Evolutionary conservation across 768 basidiomycete genomes (phyloP), one percentile per base, ranked within the genome.

Genomic region (Suillus sp.): DNA sequence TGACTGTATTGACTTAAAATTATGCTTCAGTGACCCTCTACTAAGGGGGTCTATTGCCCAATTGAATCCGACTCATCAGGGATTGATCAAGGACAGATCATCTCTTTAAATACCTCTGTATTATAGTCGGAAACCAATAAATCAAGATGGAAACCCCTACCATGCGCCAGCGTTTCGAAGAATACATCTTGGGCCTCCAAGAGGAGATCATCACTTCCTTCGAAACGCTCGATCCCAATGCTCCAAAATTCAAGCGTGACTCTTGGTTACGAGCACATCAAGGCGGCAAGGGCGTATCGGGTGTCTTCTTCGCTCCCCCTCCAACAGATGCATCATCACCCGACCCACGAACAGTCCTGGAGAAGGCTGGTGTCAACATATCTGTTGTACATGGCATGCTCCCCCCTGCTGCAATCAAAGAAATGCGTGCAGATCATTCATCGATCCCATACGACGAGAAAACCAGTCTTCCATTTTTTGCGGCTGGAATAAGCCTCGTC

Each of bases 331-430:
- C 72, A n/a, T 71, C 72, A n/a, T 71, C 81, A 20, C 80, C 81
- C 62, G 48, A 70, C 9, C 42, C 71, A 25, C 69, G 77, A 61
- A 80, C 88, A 0, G 79, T 92, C 32, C 87, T 98, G 68, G 96
- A 99, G 76, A 99, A 99, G 75, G 96, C 91, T 4, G 96, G 97
- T 1, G 93, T 98, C 54, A 98, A 97, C 78, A 90, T 97, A 69
- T 93, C 92, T 9, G 81, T 98, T 72, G 93, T 99, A 1, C 86
- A 98, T 69, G 96, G 95, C 27, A 79, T 79, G 25, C 87, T 99
- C 4, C 93, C 96, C 1, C 95, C 95, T 0, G 79, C 89, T 35
- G 97, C 95, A 6, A 90, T 98, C 74, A 87, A 87, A 71, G 92
- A 96, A 79, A 99, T 99, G 97, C 84, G 92, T 59, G 91, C 93